These are phyloP conservation scores for Penicillium nucicola DNA, from an alignment of 495 filamentous ascomycete species.

Conservation along the genomic window DNA sequence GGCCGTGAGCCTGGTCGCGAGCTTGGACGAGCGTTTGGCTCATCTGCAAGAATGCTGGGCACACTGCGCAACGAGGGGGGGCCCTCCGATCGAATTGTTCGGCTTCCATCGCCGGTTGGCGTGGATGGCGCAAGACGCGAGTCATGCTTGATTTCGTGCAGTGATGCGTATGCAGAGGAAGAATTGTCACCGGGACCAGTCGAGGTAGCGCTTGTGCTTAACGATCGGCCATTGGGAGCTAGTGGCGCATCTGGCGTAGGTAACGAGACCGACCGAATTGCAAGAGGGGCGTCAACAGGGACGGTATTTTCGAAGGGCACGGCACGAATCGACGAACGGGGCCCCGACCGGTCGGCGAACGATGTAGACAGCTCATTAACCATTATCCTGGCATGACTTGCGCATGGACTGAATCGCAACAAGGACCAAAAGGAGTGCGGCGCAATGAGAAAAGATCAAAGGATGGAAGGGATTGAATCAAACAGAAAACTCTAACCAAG, in stretches of 20 bases:
- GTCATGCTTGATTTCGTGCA: conserved; percentile 8
- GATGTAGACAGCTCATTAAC: conserved; percentile 32
- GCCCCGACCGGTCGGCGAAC: conserved; percentile 29
- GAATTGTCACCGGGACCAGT: conserved; percentile 16
- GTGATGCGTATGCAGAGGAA: conserved; percentile 12
- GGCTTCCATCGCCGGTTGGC: conserved; percentile 7
- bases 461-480: neutral
- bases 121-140: conserved; percentile 11
- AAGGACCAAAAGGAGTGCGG: neutral
- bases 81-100: conserved; percentile 12
- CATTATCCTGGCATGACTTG: conserved; percentile 47
- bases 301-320: conserved; percentile 29
- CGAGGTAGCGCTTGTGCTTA: conserved; percentile 28
- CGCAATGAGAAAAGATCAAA: neutral
- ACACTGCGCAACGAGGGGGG: conserved; percentile 36
- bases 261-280: conserved; percentile 31
- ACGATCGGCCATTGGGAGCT: conserved; percentile 25
- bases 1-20: conserved; percentile 36
- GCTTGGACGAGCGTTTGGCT: conserved; percentile 30
- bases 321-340: conserved; percentile 22
- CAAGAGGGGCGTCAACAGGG: conserved; percentile 19
- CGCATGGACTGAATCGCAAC: conserved; percentile 6
- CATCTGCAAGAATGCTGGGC: conserved; percentile 43
- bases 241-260: conserved; percentile 24
- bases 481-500: neutral